phyloP scores from a whole-genome alignment of 2,329 filamentous ascomycete genomes.

The Falciphora oryzae region DNA sequence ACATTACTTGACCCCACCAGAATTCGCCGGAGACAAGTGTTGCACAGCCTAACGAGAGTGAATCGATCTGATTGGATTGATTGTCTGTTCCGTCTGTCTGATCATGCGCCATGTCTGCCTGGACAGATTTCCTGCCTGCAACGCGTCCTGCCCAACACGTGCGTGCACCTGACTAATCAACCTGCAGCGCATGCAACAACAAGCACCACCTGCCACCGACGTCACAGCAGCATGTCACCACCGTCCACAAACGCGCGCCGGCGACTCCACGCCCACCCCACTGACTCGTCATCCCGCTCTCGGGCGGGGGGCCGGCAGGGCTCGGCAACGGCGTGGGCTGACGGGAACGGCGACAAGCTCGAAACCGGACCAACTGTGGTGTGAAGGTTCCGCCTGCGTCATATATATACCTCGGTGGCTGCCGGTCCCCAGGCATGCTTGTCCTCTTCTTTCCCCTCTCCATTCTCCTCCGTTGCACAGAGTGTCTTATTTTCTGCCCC shows the following conservation, averaged over 20 bases:
- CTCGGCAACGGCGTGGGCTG: not conserved
- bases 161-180: too few relatives aligned
- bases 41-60: too few relatives aligned
- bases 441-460: not conserved
- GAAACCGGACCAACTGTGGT: not conserved
- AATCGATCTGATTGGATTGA: too few relatives aligned
- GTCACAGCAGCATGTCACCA: not conserved
- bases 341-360: not conserved
- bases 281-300: not conserved
- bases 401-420: not conserved
- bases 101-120: too few relatives aligned
- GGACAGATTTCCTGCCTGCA: too few relatives aligned
- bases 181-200: too few relatives aligned
- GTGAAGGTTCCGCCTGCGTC: not conserved
- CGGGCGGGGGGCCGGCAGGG: too few relatives aligned
- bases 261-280: not conserved
- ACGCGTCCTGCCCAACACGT: too few relatives aligned
- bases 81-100: too few relatives aligned
- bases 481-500: not conserved
- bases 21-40: too few relatives aligned
- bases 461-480: not conserved
- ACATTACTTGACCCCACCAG: too few relatives aligned
- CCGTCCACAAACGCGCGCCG: not conserved
- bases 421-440: not conserved
- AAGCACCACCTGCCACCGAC: too few relatives aligned